Conservation (phyloP, 2,329 filamentous ascomycete species). For the Epichloe festucae region DNA sequence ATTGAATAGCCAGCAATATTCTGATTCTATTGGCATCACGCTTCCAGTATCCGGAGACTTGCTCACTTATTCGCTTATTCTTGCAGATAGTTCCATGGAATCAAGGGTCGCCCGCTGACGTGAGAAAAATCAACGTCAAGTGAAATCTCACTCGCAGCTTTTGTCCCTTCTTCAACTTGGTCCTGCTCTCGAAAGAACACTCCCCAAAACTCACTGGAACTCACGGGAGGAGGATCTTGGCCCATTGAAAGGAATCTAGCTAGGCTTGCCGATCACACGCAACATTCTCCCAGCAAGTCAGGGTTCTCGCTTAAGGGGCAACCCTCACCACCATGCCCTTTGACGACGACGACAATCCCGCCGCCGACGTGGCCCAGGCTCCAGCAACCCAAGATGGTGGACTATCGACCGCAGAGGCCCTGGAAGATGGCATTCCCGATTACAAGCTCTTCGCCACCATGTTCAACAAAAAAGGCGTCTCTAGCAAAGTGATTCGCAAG, state of each 20-base stretch:
- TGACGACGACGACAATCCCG: constrained; percentile 31
- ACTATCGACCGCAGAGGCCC: constrained; percentile 38
- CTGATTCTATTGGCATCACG: not conserved
- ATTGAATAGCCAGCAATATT: not conserved
- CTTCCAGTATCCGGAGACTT: too few relatives aligned
- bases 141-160: not conserved
- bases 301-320: not conserved
- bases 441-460: constrained; percentile 58
- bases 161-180: not conserved
- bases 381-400: constrained; percentile 15
- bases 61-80: too few relatives aligned
- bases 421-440: constrained; percentile 74
- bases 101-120: too few relatives aligned
- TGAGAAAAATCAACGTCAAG: not conserved
- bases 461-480: constrained; percentile 36
- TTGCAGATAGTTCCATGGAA: too few relatives aligned
- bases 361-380: constrained; percentile 8
- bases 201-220: not conserved
- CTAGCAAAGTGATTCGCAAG: constrained; percentile 62
- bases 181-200: not conserved
- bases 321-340: constrained; percentile 21
- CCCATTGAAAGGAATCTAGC: not conserved
- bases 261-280: too few relatives aligned
- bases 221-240: not conserved
- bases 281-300: not conserved